Percentiles rank a stretch among this genome's conserved stretches.
These are phyloP conservation scores for Nasturtium officinale DNA, from an alignment of 345 rosid genomes.

Conservation along the genomic window DNA sequence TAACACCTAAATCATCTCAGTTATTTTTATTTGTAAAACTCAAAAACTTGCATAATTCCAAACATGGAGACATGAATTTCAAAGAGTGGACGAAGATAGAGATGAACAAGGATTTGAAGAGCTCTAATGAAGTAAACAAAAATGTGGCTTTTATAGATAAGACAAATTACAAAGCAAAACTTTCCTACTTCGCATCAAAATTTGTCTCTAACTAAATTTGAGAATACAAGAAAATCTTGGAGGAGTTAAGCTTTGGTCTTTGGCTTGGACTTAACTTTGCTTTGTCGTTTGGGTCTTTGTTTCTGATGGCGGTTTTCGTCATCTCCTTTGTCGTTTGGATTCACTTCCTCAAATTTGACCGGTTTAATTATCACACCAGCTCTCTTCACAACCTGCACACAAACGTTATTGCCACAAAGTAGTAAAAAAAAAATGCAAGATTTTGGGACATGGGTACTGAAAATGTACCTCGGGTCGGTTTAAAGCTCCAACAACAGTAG, in stretches of 20 bases:
- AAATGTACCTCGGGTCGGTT: constrained; percentile 70
- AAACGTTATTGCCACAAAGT: background rate
- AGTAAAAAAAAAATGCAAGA: constrained; percentile 13
- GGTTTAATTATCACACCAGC: constrained; percentile 81
- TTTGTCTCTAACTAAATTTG: constrained; percentile 11
- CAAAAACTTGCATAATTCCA: constrained; percentile 61
- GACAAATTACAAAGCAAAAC: constrained; percentile 14
- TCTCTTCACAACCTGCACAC: constrained; percentile 74
- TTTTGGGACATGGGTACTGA: background rate
- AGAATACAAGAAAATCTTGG: constrained; percentile 10
- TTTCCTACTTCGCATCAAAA: background rate
- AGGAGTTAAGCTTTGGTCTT: constrained; percentile 14
- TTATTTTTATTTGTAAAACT: background rate
- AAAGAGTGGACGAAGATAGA: constrained; percentile 81
- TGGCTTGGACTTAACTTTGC: constrained; percentile 30
- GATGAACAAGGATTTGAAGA: constrained; percentile 96
- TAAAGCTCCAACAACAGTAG: constrained; percentile 64
- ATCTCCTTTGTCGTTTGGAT: constrained; percentile 57
- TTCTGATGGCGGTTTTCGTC: constrained; percentile 50
- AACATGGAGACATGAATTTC: constrained; percentile 73
- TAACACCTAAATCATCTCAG: background rate
- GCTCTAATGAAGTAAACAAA: constrained; percentile 20
- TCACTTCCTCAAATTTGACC: constrained; percentile 66
- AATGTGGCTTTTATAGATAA: constrained; percentile 8
- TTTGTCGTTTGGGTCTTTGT: constrained; percentile 40